Evolutionary conservation across 2,329 filamentous ascomycete genomes (phyloP).

Genomic region (Penicillium griseofulvum): DNA sequence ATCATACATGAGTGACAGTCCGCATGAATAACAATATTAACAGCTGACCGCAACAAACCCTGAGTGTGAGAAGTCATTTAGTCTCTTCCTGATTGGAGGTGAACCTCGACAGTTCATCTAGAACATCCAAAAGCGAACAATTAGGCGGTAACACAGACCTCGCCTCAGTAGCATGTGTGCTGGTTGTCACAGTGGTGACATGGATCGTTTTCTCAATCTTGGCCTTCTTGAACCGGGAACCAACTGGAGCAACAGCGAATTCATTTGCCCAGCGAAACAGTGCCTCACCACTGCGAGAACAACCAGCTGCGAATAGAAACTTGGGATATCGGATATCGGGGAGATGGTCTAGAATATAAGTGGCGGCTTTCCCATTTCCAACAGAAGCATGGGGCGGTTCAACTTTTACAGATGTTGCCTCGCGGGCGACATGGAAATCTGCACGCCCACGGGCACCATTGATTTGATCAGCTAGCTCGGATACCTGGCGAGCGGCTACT

Average conservation of each 20-base stretch:
- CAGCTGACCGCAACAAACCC: neutral
- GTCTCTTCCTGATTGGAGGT: slow-evolving; percentile 43
- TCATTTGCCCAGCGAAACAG: slow-evolving; percentile 93
- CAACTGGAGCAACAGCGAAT: slow-evolving; percentile 50
- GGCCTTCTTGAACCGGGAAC: neutral
- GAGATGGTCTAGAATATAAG: slow-evolving; percentile 63
- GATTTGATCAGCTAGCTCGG: slow-evolving; percentile 87
- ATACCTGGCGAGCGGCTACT: slow-evolving; percentile 73
- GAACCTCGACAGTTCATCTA: slow-evolving; percentile 3
- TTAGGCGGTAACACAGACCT: slow-evolving; percentile 78
- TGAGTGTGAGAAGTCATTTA: slow-evolving; percentile 43
- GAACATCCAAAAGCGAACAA: slow-evolving; percentile 9
- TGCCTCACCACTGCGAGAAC: slow-evolving; percentile 84
- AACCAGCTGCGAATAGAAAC: slow-evolving; percentile 83
- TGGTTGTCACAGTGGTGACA: slow-evolving; percentile 79
- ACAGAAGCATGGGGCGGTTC: slow-evolving; percentile 69
- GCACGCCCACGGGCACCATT: slow-evolving; percentile 85
- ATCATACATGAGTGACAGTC: neutral
- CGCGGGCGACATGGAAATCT: slow-evolving; percentile 75
- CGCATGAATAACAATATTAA: neutral
- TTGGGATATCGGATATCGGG: slow-evolving; percentile 62
- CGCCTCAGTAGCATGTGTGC: slow-evolving; percentile 80
- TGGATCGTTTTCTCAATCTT: neutral
- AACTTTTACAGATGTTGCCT: slow-evolving; percentile 76
- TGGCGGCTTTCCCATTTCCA: slow-evolving; percentile 54